Evolutionary conservation across 495 filamentous ascomycete species (phyloP), one percentile per base, ranked within the genome.

Genomic region (Glarea lozoyensis): DNA sequence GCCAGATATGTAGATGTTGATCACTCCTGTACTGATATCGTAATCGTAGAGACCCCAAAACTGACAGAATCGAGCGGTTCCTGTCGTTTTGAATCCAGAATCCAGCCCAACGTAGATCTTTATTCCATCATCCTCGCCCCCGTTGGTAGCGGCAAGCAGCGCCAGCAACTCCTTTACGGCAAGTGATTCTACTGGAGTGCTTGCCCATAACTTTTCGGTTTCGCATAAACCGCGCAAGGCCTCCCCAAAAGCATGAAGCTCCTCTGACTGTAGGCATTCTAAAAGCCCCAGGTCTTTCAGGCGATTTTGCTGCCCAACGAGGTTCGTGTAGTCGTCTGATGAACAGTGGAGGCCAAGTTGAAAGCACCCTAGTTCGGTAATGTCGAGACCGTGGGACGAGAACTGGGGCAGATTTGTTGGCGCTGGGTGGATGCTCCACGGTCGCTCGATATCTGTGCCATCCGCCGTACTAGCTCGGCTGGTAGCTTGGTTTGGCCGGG

Each of bases 1-100:
- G 41, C 75, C 75, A 9, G 76, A 80, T 2, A 70, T 50, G 37
- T 68, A 80, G 10, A 80, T 57, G 18, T 72, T 65, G 5, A 68
- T 38, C 2, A 55, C 58, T n/a, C 50, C 44, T 10, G 40, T 40
- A 17, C 38, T 43, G 15, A 68, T 61, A 16, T 78, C 68, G 15
- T 63, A 45, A 25, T 70, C 63, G 42, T 67, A 74, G 2, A 79
- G 65, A 13, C 65, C 68, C 75, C 74, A 79, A 48, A 77, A n/a
- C n/a, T n/a, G n/a, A n/a, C n/a, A n/a, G 46, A 76, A 78, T 23
- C 73, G 69, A 16, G 52, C 46, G 12, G 68, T 65, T 2, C 59
- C 44, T 12, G 56, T 61, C 11, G 65, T 70, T 35, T 67, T 67
- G 32, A 79, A 69, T 7, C 73, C 76, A 32, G 73, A 78, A 43